Base-by-base conservation (phyloP, 257 asterid species). In the Penstemon davidsonii region DNA sequence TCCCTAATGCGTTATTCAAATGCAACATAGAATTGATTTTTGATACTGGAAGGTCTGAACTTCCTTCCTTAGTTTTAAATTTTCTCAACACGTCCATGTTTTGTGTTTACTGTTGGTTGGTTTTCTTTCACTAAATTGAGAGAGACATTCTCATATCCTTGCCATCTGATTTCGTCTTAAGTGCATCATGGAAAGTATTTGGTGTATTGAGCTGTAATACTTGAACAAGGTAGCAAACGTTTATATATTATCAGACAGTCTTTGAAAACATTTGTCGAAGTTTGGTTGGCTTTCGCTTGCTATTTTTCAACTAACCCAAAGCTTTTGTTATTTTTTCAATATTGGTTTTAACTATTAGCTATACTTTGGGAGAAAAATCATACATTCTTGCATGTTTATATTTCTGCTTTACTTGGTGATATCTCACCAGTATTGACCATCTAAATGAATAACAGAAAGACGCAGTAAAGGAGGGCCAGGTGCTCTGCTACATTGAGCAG, bases 401-500 rank as follows among this genome's bases (percentile, higher is more conserved):
- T 7, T 11, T 60, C 50, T 59, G 49, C 13, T 72, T 41, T 39
- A 12, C 53, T 60, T 59, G 8, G 54, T 63, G 60, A 33, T 46
- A 50, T 18, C 66, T 62, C 38, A 33, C 5, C 33, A 25, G 33
- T 9, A 49, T 15, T 69, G 10, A 76, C 73, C 44, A 40, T 72
- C 4, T 56, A 73, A 44, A 68, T 76, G 74, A 44, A 57, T 54
- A 46, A 77, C 88, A 92, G 97, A 92, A 88, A 68, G 96, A 88
- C 70, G 65, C 12, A 40, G 97, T 90, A 55, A 92, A 83, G 88
- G 95, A 92, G 78, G 98, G 98, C 10, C 91, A 92, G 81, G 91
- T 80, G 75, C 75, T 92, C 64, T 92, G 96, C 91, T 92, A 77
- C 82, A 85, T 92, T 65, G 96, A 92, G 44, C 98, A 92, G 85